A percentile compares a stretch with the other conserved stretches of the same genome.
These are phyloP conservation scores for Aegilops bicornis DNA, from an alignment of 176 grass and related monocot genomes.

Conservation along the genomic window DNA sequence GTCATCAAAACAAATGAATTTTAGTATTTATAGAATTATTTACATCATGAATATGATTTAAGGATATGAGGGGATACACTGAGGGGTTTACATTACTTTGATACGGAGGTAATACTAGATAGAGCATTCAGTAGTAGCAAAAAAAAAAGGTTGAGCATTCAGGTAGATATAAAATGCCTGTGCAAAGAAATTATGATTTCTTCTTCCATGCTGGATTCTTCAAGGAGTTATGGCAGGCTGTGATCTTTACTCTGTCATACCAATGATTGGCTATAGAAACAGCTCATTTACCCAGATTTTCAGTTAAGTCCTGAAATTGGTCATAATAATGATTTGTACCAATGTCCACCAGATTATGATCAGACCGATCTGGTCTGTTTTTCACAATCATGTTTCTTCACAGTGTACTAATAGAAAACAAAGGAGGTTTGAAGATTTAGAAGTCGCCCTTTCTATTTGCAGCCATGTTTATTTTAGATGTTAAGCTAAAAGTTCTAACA, in stretches of 20 bases:
- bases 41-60: background rate
- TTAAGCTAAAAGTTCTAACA: background rate
- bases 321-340: background rate
- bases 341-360: background rate
- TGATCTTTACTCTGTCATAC: background rate
- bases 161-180: background rate
- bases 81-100: background rate
- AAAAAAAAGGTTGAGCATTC: background rate
- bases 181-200: background rate
- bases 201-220: background rate
- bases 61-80: background rate
- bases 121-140: background rate
- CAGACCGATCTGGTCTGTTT: background rate
- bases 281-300: background rate
- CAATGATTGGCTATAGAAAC: background rate
- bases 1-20: background rate
- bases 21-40: background rate
- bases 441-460: background rate
- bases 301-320: background rate
- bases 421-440: background rate
- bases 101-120: background rate
- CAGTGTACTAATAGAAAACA: background rate
- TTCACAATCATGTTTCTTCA: background rate
- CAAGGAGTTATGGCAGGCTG: background rate
- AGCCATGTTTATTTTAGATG: background rate